Base-by-base conservation (phyloP, 139 green algal genomes). In the Microglena sp. region DNA sequence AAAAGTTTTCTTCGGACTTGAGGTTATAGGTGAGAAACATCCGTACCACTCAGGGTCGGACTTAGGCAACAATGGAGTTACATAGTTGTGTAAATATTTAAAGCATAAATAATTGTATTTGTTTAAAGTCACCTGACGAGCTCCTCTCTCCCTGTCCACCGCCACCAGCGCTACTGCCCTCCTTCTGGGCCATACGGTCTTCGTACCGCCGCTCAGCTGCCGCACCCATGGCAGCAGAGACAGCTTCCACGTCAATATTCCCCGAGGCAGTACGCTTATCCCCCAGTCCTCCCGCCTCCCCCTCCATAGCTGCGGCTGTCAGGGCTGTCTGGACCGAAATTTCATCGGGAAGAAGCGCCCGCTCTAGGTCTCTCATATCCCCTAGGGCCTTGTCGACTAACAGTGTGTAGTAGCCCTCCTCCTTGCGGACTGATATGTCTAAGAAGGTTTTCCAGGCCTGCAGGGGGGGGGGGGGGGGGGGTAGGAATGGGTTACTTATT, bases 361-460 rank as follows among this genome's bases (percentile, higher is more conserved):
- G 35, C 1, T 40, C 26, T 29, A 45, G n/a, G n/a, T n/a, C 33
- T 36, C 66, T 44, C 36, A 77, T 36, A 29, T 72, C 66, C 11
- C 71, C 75, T 30, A 85, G 67, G 6, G 66, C 69, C 43, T 75
- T 64, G n/a, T 57, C 43, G 2, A 84, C 68, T 62, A 86, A 71
- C 28, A 70, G 62, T n/a, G 71, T 33, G 45, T 90, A 89, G 55
- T 82, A 73, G 8, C 69, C 69, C 31, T 61, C 33, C 50, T 69
- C 50, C 35, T 60, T 69, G 43, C 72, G 73, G 27, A 66, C 28
- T 1, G 69, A 68, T 0, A 80, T 61, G 44, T 80, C 68, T 26
- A 89, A 64, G 34, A 91, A 88, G 1, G 67, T 29, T 4, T 63
- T 72, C 85, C 85, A 91, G 27, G 82, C 73, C 40, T 50, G n/a